Conservation (phyloP, 169 alveolate genomes). For the Babesia bovis region DNA sequence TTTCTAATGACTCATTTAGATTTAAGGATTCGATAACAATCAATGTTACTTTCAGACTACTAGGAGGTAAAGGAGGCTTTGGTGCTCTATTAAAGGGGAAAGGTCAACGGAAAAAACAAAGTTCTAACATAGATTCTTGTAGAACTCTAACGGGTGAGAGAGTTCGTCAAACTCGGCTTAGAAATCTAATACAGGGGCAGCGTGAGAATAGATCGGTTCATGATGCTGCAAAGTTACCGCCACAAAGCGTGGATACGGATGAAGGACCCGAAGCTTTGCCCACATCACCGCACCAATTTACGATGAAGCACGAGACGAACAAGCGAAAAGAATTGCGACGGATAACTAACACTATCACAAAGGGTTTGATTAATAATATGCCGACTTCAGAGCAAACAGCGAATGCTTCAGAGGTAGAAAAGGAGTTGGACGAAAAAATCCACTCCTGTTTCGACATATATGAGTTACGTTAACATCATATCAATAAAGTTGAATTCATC, state of each 20-base stretch:
- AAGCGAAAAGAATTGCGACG: slow-evolving; percentile 41
- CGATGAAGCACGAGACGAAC: slow-evolving; percentile 16
- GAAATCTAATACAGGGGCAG: slow-evolving; percentile 25
- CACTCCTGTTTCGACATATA: slow-evolving; percentile 46
- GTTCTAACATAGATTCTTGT: slow-evolving; percentile 61
- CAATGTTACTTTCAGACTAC: slow-evolving; percentile 21
- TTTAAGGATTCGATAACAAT: slow-evolving; percentile 29
- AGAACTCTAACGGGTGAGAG: slow-evolving; percentile 59
- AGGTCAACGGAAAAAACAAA: slow-evolving; percentile 44
- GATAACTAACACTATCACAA: slow-evolving; percentile 46
- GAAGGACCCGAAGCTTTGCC: not conserved
- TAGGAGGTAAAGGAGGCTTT: slow-evolving; percentile 70
- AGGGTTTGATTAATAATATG: slow-evolving; percentile 20
- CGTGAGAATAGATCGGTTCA: slow-evolving; percentile 28
- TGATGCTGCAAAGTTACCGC: slow-evolving; percentile 16
- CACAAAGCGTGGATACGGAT: slow-evolving; percentile 26
- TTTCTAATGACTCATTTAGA: too few relatives aligned
- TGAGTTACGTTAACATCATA: not conserved
- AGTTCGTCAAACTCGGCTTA: slow-evolving; percentile 40
- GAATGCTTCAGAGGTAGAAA: slow-evolving; percentile 8
- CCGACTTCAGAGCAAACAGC: slow-evolving; percentile 15
- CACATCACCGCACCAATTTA: not conserved
- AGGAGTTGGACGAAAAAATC: slow-evolving; percentile 14
- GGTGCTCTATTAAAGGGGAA: slow-evolving; percentile 54
- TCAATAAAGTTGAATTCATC: too few relatives aligned